Evolutionary conservation across 139 green algal genomes (phyloP), one percentile per base, ranked within the genome.

Genomic region (Coelastrella sp.): DNA sequence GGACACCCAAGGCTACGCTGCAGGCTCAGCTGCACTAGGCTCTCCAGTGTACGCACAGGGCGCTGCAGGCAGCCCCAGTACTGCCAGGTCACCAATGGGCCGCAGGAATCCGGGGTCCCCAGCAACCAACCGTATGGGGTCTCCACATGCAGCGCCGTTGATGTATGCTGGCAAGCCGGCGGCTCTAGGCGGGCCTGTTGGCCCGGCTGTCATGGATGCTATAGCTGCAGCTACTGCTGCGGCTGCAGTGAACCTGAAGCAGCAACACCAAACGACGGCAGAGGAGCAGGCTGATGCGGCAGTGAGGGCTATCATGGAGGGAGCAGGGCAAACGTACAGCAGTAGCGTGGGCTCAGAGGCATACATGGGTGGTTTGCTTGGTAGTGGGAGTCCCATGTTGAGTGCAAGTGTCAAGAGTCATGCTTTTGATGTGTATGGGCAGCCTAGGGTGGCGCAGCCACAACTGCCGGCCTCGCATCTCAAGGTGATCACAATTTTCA

Each of bases 381-480:
- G 77, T 13, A 65, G 77, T 58, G 32, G 54, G 47, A 14, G 10
- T 58, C 7, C 13, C 4, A 4, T 54, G 56, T 20, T 89, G 22
- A 56, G 85, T 10, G 79, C 17, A 64, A 83, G 85, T 73, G 13
- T 81, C 32, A 94, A 91, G 71, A 83, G 82, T 58, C 76, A 85
- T 54, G 73, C 54, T 32, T 90, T 89, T 54, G 94, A 96, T 84
- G 92, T 96, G 80, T 95, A 95, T 68, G 94, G 94, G 2, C 90
- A 93, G 83, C 92, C 92, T 0, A 89, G 94, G 16, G 60, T 61
- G 23, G 57, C 80, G 19, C 89, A 89, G n/a, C 87, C 90, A 7
- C 47, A 76, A 17, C 80, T 95, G 85, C 94, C 94, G 4, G 54
- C 60, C 0, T 59, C 80, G 56, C 88, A 94, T 91, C 84, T 74